Conservation (phyloP, 768 basidiomycete genomes). For the Suillus cothurnatus region DNA sequence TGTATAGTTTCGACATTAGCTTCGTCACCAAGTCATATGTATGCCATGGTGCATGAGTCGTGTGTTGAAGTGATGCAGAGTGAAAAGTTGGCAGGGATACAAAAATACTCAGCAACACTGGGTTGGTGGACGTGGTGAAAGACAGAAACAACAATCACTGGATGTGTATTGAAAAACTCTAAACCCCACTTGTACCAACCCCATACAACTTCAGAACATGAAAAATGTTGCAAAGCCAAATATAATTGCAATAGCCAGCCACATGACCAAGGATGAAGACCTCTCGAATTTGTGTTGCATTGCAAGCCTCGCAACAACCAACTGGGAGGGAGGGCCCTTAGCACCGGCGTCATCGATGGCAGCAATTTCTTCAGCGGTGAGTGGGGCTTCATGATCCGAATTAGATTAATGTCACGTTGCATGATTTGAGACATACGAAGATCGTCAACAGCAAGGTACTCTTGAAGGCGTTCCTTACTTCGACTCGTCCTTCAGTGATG, state of each 20-base stretch:
- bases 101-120: background rate
- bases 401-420: background rate
- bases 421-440: slow-evolving; percentile 38
- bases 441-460: slow-evolving; percentile 70
- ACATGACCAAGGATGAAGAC: background rate
- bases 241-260: background rate
- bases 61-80: background rate
- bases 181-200: background rate
- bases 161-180: background rate
- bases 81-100: background rate
- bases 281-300: background rate
- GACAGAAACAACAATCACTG: background rate
- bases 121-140: background rate
- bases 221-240: background rate
- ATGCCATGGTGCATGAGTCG: no score
- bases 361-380: slow-evolving; percentile 59
- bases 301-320: background rate
- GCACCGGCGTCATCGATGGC: slow-evolving; percentile 68
- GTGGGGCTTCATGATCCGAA: slow-evolving; percentile 39
- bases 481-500: slow-evolving; percentile 54
- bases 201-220: background rate
- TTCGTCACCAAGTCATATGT: no score
- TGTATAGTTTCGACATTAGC: no score
- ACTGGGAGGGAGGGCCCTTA: slow-evolving; percentile 41
- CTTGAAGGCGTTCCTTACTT: slow-evolving; percentile 58